Conservation (phyloP, 495 filamentous ascomycete species). For the Eremomyces bilateralis region DNA sequence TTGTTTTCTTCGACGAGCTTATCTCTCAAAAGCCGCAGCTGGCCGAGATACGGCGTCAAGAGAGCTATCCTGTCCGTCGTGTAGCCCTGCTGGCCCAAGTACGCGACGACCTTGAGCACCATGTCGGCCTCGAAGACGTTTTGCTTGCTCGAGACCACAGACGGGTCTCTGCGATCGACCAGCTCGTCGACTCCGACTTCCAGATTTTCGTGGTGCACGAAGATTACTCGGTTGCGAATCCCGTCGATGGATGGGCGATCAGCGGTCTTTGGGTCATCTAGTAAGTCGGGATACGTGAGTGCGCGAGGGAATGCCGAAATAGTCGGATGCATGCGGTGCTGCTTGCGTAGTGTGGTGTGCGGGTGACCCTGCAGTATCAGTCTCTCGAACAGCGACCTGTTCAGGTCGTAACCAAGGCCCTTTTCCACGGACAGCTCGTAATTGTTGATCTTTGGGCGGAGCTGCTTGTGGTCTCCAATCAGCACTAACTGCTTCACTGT, state of each 20-base stretch:
- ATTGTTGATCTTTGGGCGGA: conserved; percentile 49
- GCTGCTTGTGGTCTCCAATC: conserved; percentile 62
- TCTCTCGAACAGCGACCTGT: conserved; percentile 51
- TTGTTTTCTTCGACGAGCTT: conserved; percentile 32
- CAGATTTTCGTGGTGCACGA: conserved; percentile 36
- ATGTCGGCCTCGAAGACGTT: conserved; percentile 51
- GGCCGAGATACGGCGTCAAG: conserved; percentile 39
- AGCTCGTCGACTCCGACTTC: conserved; percentile 26
- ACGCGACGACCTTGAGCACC: conserved; percentile 42
- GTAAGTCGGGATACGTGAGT: conserved; percentile 42
- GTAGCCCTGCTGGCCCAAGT: conserved; percentile 61
- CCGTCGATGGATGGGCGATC: conserved; percentile 30
- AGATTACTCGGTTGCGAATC: conserved; percentile 39
- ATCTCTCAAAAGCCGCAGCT: conserved; percentile 35
- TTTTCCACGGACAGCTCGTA: conserved; percentile 42
- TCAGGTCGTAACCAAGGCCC: conserved; percentile 47
- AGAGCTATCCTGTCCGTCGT: conserved; percentile 41
- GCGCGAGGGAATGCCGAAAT: conserved; percentile 38
- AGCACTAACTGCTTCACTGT: conserved; percentile 44
- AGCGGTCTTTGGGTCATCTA: conserved; percentile 33
- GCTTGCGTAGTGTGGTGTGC: conserved; percentile 33
- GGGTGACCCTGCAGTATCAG: conserved; percentile 33
- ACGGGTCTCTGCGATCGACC: conserved; percentile 30
- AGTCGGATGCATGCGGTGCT: conserved; percentile 51
- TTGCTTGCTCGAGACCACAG: conserved; percentile 28